Percentiles rank a stretch among this genome's conserved stretches.
Conservation (phyloP, 768 basidiomycete species). For the Postia placenta region DNA sequence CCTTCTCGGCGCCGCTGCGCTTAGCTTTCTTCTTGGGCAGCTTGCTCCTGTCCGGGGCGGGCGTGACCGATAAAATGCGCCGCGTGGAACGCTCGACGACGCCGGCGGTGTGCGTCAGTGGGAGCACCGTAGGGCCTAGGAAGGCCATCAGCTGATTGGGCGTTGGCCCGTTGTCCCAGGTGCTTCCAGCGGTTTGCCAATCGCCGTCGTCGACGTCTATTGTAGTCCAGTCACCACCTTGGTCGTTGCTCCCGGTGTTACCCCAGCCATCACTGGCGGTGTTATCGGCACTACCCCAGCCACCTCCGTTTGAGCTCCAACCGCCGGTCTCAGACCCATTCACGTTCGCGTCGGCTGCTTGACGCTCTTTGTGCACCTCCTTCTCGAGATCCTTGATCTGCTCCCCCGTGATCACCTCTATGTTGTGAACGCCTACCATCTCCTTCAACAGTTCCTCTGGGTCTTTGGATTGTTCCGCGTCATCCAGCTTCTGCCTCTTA, state of each 20-base stretch:
- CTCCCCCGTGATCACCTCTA: conserved; percentile 13
- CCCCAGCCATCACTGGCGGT: conserved; percentile 12
- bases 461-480: conserved; percentile 3
- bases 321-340: conserved; percentile 7
- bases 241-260: conserved; percentile 1
- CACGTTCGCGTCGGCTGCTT: conserved; percentile 12
- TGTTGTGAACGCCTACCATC: conserved; percentile 6
- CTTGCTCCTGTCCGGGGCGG: conserved; percentile 23
- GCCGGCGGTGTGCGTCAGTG: conserved; percentile 58
- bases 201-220: too few species aligned
- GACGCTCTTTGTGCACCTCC: conserved; percentile 10
- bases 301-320: conserved; percentile 2
- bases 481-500: conserved; percentile 20
- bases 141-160: conserved; percentile 29
- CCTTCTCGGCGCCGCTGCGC: conserved; percentile 18
- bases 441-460: conserved; percentile 6
- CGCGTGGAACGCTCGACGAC: conserved; percentile 63
- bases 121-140: conserved; percentile 52
- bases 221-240: too few species aligned
- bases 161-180: conserved; percentile 10
- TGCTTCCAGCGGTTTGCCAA: conserved; percentile 6
- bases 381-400: conserved; percentile 6
- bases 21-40: conserved; percentile 11
- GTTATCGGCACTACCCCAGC: conserved; percentile 8
- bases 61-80: conserved; percentile 40